A percentile compares a stretch with the other conserved stretches of the same genome.
phyloP scores from a whole-genome alignment of 352 stramenopile species.

The Globisporangium mamillatum region DNA sequence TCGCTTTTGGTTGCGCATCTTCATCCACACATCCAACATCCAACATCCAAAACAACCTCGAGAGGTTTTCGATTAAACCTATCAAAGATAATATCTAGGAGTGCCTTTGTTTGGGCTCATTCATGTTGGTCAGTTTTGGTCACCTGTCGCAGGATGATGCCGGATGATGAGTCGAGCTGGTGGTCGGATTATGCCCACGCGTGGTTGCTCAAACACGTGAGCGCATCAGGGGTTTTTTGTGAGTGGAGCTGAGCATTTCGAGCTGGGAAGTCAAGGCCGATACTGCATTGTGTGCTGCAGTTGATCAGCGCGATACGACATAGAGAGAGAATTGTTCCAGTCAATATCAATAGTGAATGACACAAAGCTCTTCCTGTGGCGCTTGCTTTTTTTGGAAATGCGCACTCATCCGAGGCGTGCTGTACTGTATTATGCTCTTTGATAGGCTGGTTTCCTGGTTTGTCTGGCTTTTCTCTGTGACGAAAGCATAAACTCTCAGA shows the following conservation, averaged over 20 bases:
- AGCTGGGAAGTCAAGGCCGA: too few species aligned
- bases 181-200: neutral
- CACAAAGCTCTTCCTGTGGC: neutral
- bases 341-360: too few species aligned
- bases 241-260: neutral
- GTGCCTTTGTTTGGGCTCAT: too few species aligned
- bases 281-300: neutral
- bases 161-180: neutral
- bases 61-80: constrained; percentile 10
- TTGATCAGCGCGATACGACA: neutral
- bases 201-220: neutral
- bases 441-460: neutral
- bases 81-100: constrained; percentile 4
- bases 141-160: constrained; percentile 3
- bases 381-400: neutral
- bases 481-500: neutral
- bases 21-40: constrained; percentile 6
- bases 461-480: neutral
- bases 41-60: too few species aligned
- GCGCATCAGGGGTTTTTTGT: neutral
- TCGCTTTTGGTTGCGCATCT: neutral
- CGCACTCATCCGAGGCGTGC: neutral
- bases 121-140: neutral
- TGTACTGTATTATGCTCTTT: neutral
- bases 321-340: too few species aligned